Percentiles rank a stretch among this genome's conserved stretches.
Conservation (phyloP, 768 basidiomycete species). For the Cyclocybe cylindracea region DNA sequence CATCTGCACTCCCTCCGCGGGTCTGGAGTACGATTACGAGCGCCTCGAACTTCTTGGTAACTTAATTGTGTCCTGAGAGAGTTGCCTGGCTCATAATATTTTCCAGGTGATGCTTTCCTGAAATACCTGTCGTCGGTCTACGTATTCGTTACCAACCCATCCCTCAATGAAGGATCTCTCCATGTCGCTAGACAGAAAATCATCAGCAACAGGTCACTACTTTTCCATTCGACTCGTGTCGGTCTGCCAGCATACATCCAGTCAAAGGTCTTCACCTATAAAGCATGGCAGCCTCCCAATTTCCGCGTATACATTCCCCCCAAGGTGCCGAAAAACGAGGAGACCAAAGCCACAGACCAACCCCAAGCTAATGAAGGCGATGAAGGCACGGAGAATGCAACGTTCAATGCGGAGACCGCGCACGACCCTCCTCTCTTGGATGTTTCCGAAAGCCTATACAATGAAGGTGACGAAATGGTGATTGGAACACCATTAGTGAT, state of each 20-base stretch:
- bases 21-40: slow-evolving; percentile 78
- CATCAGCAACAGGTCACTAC: slow-evolving; percentile 73
- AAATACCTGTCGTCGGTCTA: slow-evolving; percentile 79
- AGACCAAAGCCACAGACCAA: slow-evolving; percentile 1
- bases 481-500: background rate
- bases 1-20: slow-evolving; percentile 68
- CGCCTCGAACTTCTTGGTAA: slow-evolving; percentile 81
- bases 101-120: slow-evolving; percentile 76
- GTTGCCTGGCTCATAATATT: slow-evolving; percentile 5
- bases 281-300: slow-evolving; percentile 63
- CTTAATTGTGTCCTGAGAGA: slow-evolving; percentile 5
- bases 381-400: background rate
- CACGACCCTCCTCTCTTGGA: too few species aligned
- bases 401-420: background rate
- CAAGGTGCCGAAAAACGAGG: slow-evolving; percentile 9
- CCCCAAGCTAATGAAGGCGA: background rate
- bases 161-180: slow-evolving; percentile 63
- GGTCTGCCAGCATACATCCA: slow-evolving; percentile 77
- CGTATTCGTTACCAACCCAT: slow-evolving; percentile 70
- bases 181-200: slow-evolving; percentile 67
- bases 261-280: slow-evolving; percentile 66
- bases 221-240: slow-evolving; percentile 50
- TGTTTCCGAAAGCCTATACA: too few species aligned
- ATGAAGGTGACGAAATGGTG: too few species aligned
- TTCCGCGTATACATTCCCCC: slow-evolving; percentile 27